Evolutionary conservation across 2,329 filamentous ascomycete genomes (phyloP), one percentile per base, ranked within the genome.

Genomic region (Cladosporium sp.): DNA sequence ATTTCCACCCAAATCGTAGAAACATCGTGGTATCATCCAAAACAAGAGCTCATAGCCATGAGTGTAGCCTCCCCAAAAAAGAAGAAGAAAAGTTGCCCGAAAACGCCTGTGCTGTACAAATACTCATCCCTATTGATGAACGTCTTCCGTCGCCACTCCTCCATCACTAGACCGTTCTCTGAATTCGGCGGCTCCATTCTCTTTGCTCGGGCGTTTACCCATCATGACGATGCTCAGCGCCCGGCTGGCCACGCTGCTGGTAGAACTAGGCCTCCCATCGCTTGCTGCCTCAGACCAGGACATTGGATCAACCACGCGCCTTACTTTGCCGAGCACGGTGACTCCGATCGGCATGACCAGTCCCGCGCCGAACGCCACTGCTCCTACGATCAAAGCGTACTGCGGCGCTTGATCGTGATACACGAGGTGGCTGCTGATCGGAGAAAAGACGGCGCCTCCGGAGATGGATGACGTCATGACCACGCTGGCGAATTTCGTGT

Each of bases 401-500:
- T 78, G 76, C 1, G 79, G 72, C 26, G 80, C 79, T 3, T 75
- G 73, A n/a, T 80, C 80, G 2, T 75, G 72, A 7, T 59, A 58
- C 5, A 75, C 72, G 8, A 83, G 80, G 0, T 80, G 80, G 61
- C 80, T 82, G 67, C 84, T 81, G 64, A 87, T 82, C 10, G 85
- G 85, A 0, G 86, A 83, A 65, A 87, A 84, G 35, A 83, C 78
- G 1, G 81, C 81, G 1, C 85, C 86, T 11, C 84, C 84, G 21
- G 80, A 80, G 50, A 87, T 83, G 5, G 84, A 82, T 11, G 82
- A 80, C 0, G 85, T 84, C 53, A 89, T 74, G 2, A 86, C 69
- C 0, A 82, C 81, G 7, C 82, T 80, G 7, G 83, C 86, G 35
- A 83, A 80, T 70, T 88, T 88, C 18, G 86, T 88, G 71, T 86